phyloP scores from a whole-genome alignment of 2,329 filamentous ascomycete species.

The Blastomyces gilchristii region DNA sequence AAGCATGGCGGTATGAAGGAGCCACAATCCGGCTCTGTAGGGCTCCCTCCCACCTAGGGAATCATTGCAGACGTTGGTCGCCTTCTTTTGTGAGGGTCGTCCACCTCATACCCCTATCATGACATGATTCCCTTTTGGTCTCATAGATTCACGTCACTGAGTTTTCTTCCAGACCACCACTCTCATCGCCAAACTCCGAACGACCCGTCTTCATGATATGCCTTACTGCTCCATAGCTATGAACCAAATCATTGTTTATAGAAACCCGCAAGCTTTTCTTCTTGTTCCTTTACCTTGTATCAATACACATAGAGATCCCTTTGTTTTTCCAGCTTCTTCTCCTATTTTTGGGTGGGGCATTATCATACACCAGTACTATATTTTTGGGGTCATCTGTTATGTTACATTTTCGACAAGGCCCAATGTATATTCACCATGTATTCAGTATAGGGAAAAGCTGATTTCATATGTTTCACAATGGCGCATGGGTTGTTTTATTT shows the following conservation, averaged over 20 bases:
- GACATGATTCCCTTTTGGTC: background rate
- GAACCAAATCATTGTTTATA: background rate
- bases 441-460: background rate
- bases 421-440: background rate
- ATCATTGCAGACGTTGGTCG: background rate
- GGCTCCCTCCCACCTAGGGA: background rate
- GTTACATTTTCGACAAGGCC: background rate
- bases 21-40: background rate
- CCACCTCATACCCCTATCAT: background rate
- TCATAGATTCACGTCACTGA: background rate
- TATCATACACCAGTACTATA: background rate
- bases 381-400: background rate
- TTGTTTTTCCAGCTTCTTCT: background rate
- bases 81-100: background rate
- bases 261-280: background rate
- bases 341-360: background rate
- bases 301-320: background rate
- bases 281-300: background rate
- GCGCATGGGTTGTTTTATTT: background rate
- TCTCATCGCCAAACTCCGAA: background rate
- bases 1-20: background rate
- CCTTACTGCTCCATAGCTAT: background rate
- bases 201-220: background rate
- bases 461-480: background rate
- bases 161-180: background rate